Base-by-base conservation (phyloP, 768 basidiomycete genomes). In the Serendipita sp. region DNA sequence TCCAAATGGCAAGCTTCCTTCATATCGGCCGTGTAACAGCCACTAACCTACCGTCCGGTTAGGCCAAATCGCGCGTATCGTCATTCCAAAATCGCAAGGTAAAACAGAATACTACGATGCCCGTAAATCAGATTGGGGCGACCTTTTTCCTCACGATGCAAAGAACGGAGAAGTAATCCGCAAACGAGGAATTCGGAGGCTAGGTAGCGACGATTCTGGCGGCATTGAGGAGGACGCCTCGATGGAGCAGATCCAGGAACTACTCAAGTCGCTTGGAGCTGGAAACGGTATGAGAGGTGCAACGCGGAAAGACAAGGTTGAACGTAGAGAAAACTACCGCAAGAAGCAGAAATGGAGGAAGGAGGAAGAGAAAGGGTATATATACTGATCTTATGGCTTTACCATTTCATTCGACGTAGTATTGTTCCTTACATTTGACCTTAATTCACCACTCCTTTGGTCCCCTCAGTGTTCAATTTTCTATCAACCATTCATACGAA, bases 51-150 rank as follows among this genome's bases (percentile, higher is more conserved):
- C 31, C 66, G 31, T 23, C 63, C 62, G 43, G 62, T n/a, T 69
- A 96, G 95, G 88, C 36, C 85, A 89, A 74, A 87, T 98, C 53
- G 87, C 93, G 81, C 85, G 95, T 3, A 76, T 94, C 73, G 95
- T 88, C 3, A 84, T 95, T 44, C 89, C 95, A 0, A 92, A 84
- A 68, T 94, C 91, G 1, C 93, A 94, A 75, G 93, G 93, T n/a
- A 94, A 91, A 72, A 93, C 97, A 69, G 80, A 83, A 0, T 99
- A 84, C 71, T 92, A 97, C 71, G 96, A 98, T 72, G 93, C 94
- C 2, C 84, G 94, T 40, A 97, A 98, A 75, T 85, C 89, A 0
- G 75, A 74, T 8, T 98, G 95, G 94, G 96, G 96, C 18, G 96
- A 98, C 72, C 77, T 91, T 27, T 97, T 98, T 74, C 96, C 96